phyloP scores from a whole-genome alignment of 139 green algal species.

The Micromonas commoda region DNA sequence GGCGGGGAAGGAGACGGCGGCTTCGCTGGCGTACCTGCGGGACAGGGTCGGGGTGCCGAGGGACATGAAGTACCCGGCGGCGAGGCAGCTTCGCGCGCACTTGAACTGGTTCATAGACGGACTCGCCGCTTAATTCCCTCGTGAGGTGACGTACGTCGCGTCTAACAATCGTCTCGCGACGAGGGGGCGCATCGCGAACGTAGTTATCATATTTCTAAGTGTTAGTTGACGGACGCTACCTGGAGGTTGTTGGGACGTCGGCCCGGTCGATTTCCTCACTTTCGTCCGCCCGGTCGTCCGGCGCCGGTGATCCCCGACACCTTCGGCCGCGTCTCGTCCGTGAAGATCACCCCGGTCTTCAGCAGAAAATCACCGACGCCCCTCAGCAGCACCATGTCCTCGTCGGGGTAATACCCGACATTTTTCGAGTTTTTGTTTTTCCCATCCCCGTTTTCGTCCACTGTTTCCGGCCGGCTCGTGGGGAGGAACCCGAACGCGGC shows the following conservation, averaged over 20 bases:
- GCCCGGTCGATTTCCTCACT: too few relatives aligned
- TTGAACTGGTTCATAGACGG: constrained; percentile 40
- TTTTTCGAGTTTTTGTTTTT: background rate
- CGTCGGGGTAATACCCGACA: background rate
- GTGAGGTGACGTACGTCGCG: too few relatives aligned
- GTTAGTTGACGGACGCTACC: too few relatives aligned
- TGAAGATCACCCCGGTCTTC: constrained; percentile 23
- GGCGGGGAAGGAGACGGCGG: background rate
- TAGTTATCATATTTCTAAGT: too few relatives aligned
- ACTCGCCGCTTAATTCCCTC: background rate
- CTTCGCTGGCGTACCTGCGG: background rate
- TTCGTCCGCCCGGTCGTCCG: too few relatives aligned
- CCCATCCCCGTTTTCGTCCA: background rate
- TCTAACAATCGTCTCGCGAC: too few relatives aligned
- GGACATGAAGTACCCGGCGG: constrained; percentile 41
- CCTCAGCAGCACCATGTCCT: constrained; percentile 21
- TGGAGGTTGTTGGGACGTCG: too few relatives aligned
- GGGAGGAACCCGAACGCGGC: constrained; percentile 17
- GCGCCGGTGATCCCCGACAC: too few relatives aligned
- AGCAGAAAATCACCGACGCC: constrained; percentile 13
- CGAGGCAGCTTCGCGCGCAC: constrained; percentile 37
- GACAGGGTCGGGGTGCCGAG: constrained; percentile 40
- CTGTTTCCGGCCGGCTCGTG: background rate
- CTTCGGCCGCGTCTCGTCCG: constrained; percentile 20
- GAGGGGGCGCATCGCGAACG: too few relatives aligned